Conservation (phyloP, 768 basidiomycete genomes). For the Tricholoma matsutake region DNA sequence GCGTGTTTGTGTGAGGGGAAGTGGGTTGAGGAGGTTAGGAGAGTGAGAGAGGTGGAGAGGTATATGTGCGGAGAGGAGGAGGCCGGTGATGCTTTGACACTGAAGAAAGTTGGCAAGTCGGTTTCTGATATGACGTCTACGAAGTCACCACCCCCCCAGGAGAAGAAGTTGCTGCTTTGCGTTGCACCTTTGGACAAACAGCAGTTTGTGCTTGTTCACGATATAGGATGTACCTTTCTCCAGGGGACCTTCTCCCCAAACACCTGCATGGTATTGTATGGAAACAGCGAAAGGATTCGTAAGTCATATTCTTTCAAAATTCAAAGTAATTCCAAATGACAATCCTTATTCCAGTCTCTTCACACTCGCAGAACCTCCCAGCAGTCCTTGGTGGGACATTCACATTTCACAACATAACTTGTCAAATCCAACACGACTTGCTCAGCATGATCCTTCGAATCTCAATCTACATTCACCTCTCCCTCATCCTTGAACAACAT, state of each 20-base stretch:
- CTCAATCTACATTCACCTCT: conserved; percentile 51
- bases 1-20: conserved; percentile 34
- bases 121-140: not conserved
- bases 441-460: conserved; percentile 51
- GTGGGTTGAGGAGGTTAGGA: conserved; percentile 47
- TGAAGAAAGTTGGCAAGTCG: not conserved
- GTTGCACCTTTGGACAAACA: conserved; percentile 37
- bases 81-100: conserved; percentile 2
- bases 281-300: conserved; percentile 5
- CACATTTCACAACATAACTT: conserved; percentile 43
- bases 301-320: not conserved
- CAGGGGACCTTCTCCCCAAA: conserved; percentile 35
- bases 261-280: conserved; percentile 16
- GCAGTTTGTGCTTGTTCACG: conserved; percentile 32
- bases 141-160: not conserved
- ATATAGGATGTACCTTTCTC: conserved; percentile 45
- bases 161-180: conserved; percentile 52
- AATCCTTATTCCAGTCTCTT: not conserved
- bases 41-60: conserved; percentile 24
- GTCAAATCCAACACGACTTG: conserved; percentile 37
- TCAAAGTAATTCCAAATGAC: no score
- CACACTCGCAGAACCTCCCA: conserved; percentile 14
- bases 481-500: conserved; percentile 59
- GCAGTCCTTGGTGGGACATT: conserved; percentile 68
- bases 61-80: conserved; percentile 17